Percentiles rank a stretch among this genome's conserved stretches.
These are phyloP conservation scores for Raddia distichophylla DNA, from an alignment of 176 grass and related monocot species.

Conservation along the genomic window DNA sequence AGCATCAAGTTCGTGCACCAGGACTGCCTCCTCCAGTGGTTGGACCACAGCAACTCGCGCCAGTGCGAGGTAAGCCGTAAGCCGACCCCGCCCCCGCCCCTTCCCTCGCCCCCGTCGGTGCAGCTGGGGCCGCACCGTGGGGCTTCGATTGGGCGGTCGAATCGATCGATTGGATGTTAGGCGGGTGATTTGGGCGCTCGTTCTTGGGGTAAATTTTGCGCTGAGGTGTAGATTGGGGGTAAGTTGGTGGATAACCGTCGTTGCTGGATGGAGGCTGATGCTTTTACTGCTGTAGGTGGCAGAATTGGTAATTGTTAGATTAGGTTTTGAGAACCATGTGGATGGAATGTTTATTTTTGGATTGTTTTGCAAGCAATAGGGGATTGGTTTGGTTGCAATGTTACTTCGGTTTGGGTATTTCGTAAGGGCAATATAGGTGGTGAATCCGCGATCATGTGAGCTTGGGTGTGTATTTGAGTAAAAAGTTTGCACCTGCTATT, in stretches of 20 bases:
- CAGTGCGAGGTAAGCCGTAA: constrained; percentile 82
- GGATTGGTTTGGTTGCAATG: background rate
- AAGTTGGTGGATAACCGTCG: background rate
- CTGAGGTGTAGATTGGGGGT: background rate
- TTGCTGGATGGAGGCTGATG: background rate
- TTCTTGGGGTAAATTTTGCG: background rate
- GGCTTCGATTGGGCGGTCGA: constrained; percentile 14
- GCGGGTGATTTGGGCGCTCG: background rate
- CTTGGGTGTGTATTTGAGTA: background rate
- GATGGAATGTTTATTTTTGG: background rate
- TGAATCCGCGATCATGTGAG: background rate
- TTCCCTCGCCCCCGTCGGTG: background rate
- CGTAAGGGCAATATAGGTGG: background rate
- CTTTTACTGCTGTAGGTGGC: background rate
- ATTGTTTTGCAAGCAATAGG: background rate
- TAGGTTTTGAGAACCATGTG: background rate
- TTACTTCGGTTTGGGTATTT: background rate
- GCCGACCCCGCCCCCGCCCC: background rate
- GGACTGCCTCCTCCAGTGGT: constrained; percentile 99
- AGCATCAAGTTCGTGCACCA: constrained; percentile 99
- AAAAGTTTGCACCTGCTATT: background rate
- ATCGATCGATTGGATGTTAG: background rate
- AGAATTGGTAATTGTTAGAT: background rate
- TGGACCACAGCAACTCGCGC: constrained; percentile 96
- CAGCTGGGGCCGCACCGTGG: background rate